Conservation (phyloP, 75 land plant species). For the Pinus tabuliformis region DNA sequence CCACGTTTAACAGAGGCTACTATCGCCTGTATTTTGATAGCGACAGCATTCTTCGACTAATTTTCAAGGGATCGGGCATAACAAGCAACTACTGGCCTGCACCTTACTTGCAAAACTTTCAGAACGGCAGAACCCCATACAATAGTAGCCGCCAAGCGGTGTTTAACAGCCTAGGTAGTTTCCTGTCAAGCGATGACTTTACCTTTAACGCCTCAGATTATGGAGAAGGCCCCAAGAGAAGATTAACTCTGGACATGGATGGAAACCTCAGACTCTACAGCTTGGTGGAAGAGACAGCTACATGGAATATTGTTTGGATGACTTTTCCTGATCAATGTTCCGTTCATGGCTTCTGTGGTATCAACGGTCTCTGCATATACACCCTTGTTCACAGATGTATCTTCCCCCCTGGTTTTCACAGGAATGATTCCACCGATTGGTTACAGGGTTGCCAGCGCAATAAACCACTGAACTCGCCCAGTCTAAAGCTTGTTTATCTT, state of each 20-base stretch:
- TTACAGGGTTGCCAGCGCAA: slow-evolving; percentile 2
- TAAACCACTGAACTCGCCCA: slow-evolving; percentile 6
- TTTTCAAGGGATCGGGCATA: not conserved
- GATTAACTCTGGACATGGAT: not conserved
- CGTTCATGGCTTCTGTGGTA: slow-evolving; percentile 47
- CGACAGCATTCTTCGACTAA: not conserved
- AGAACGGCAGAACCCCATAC: not conserved
- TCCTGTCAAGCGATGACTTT: slow-evolving; percentile 1
- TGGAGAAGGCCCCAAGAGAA: not conserved
- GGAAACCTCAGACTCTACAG: not conserved
- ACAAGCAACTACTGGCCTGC: slow-evolving; percentile 2
- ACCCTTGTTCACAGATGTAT: slow-evolving; percentile 22
- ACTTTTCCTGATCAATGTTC: no score
- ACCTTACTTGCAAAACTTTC: not conserved
- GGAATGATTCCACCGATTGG: no score
- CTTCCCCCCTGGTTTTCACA: slow-evolving; percentile 23
- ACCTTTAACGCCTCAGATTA: not conserved
- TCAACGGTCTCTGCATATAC: slow-evolving; percentile 38
- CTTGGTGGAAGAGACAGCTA: no score
- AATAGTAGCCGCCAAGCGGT: not conserved
- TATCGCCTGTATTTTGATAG: not conserved
- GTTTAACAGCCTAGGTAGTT: not conserved
- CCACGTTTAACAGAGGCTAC: no score
- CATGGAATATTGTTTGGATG: no score
- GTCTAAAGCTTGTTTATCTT: slow-evolving; percentile 24